Percentiles rank a stretch among this genome's conserved stretches.
These are phyloP conservation scores for Zangia roseola DNA, from an alignment of 768 basidiomycete genomes.

Conservation along the genomic window DNA sequence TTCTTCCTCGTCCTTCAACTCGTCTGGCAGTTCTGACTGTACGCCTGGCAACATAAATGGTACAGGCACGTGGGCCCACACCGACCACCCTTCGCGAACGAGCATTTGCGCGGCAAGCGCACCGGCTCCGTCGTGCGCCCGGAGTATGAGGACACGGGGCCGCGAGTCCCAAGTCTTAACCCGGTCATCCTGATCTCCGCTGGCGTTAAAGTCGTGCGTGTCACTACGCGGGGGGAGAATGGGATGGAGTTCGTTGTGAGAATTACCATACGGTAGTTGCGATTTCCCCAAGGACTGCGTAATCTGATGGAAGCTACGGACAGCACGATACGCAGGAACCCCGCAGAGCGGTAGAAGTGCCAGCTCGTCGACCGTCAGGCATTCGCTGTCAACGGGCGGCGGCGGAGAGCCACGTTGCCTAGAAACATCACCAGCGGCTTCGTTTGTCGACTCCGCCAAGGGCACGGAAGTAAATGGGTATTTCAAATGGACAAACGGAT, in stretches of 20 bases:
- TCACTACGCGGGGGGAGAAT: conserved; percentile 25
- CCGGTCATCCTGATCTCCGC: conserved; percentile 23
- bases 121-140: conserved; percentile 73
- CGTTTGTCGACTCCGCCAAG: conserved; percentile 9
- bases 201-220: conserved; percentile 24
- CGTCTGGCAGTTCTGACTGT: conserved; percentile 38
- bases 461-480: conserved; percentile 19
- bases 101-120: conserved; percentile 81
- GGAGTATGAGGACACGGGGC: conserved; percentile 59
- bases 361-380: conserved; percentile 64
- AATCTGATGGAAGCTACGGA: conserved; percentile 58
- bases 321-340: conserved; percentile 78
- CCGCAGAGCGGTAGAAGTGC: conserved; percentile 79
- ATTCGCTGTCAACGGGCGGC: conserved; percentile 7
- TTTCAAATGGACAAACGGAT: conserved; percentile 45
- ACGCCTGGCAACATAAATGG: conserved; percentile 33
- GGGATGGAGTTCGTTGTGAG: conserved; percentile 29
- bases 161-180: conserved; percentile 17
- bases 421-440: conserved; percentile 6
- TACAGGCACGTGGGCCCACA: conserved; percentile 65
- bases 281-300: conserved; percentile 24
- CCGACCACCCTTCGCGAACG: conserved; percentile 62
- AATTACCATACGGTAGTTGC: conserved; percentile 24
- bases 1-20: conserved; percentile 30
- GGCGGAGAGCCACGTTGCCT: conserved; percentile 10